Percentiles rank a stretch among this genome's conserved stretches.
Evolutionary conservation across 2,329 filamentous ascomycete species (phyloP).

Genomic region (Calonectria pteridis): DNA sequence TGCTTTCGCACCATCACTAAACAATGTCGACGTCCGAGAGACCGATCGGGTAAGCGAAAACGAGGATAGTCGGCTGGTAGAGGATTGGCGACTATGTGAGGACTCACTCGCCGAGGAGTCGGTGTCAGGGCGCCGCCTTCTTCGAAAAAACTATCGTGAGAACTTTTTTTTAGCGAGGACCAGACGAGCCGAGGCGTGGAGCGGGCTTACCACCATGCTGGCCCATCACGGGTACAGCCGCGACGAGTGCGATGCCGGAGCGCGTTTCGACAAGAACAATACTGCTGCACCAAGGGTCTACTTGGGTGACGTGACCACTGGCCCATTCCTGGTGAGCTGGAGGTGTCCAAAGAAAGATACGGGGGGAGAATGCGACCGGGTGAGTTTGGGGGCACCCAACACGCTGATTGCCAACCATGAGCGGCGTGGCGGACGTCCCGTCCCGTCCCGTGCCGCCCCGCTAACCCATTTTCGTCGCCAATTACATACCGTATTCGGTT

Average conservation of each 20-base stretch:
- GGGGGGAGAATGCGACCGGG: background rate
- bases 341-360: background rate
- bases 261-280: background rate
- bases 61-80: conserved; percentile 10
- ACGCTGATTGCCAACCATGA: background rate
- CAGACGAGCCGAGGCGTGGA: background rate
- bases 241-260: background rate
- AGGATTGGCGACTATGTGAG: conserved; percentile 14
- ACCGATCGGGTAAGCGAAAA: conserved; percentile 19
- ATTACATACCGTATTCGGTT: background rate
- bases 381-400: background rate
- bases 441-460: background rate
- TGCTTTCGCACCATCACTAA: background rate
- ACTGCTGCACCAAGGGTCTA: background rate
- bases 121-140: conserved; percentile 22
- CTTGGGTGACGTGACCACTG: background rate
- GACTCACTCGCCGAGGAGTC: conserved; percentile 13
- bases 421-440: background rate
- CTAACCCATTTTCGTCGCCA: background rate
- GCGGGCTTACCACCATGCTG: conserved; percentile 23
- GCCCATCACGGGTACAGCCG: background rate
- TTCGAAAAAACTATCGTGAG: conserved; percentile 32
- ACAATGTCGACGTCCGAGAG: background rate
- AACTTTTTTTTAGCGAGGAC: conserved; percentile 1
- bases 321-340: background rate